Percentiles rank a stretch among this genome's conserved stretches.
Evolutionary conservation across 1,284 basidiomycete species (phyloP).

Genomic region (Sporisorium reilianum): DNA sequence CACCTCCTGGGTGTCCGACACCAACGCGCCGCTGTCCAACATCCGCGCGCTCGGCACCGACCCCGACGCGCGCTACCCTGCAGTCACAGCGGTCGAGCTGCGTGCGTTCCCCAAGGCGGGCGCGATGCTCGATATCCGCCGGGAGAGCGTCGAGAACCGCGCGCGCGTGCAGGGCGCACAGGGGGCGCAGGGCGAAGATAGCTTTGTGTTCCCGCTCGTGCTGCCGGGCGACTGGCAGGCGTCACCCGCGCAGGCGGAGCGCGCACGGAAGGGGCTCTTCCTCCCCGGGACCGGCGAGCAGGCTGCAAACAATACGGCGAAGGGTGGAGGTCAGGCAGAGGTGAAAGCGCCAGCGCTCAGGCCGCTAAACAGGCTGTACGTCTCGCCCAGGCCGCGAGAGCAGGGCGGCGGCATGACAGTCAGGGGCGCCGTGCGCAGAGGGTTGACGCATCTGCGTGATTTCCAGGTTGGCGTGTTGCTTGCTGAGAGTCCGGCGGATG

Average conservation of each 20-base stretch:
- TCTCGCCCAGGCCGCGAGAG: conserved; percentile 50
- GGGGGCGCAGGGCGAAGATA: conserved; percentile 33
- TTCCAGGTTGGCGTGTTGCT: conserved; percentile 54
- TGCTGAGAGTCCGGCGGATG: conserved; percentile 1
- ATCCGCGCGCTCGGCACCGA: conserved; percentile 27
- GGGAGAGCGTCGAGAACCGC: conserved; percentile 29
- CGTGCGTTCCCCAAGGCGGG: conserved; percentile 46
- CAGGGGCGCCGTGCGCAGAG: conserved; percentile 45
- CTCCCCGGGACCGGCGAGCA: conserved; percentile 25
- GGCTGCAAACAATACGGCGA: neutral
- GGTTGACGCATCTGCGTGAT: conserved; percentile 47
- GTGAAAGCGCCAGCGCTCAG: neutral
- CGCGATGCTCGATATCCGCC: conserved; percentile 36
- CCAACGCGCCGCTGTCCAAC: conserved; percentile 40
- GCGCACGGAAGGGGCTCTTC: conserved; percentile 27
- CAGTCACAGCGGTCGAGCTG: conserved; percentile 56
- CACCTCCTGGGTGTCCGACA: conserved; percentile 41
- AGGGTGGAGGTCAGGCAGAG: neutral
- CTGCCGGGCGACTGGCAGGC: conserved; percentile 61
- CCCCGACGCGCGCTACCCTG: conserved; percentile 24
- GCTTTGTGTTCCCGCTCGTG: conserved; percentile 61
- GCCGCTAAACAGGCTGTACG: conserved; percentile 58
- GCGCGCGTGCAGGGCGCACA: neutral
- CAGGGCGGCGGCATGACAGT: conserved; percentile 61
- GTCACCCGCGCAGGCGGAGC: conserved; percentile 41